Evolutionary conservation across 75 land plant genomes (phyloP).

Genomic region (Sequoia sempervirens): DNA sequence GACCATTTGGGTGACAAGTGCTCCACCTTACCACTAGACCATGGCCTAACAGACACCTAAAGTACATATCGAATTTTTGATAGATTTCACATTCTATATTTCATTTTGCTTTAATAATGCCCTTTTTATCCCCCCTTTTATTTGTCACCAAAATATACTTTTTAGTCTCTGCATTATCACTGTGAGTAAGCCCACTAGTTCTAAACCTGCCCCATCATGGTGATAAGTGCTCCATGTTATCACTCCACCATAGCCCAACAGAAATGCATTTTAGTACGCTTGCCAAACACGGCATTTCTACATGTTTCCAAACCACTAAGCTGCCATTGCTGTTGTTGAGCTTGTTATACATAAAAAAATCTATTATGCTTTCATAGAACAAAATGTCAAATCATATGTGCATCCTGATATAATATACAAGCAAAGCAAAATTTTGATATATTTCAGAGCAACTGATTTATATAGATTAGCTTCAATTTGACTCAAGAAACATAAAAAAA

Average conservation of each 20-base stretch:
- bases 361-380: conserved; percentile 1
- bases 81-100: neutral
- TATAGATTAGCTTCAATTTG: neutral
- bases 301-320: neutral
- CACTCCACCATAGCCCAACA: too few relatives aligned
- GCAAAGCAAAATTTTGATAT: neutral
- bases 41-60: too few relatives aligned
- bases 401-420: neutral
- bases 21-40: too few relatives aligned
- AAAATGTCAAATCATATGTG: neutral
- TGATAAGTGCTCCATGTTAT: too few relatives aligned
- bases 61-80: too few relatives aligned
- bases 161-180: neutral
- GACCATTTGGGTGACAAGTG: too few relatives aligned
- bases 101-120: neutral
- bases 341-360: neutral
- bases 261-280: neutral
- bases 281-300: neutral
- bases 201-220: too few relatives aligned
- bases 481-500: neutral
- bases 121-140: neutral
- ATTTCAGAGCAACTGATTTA: neutral
- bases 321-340: neutral
- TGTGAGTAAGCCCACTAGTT: too few relatives aligned
- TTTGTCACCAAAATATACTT: neutral